Evolutionary conservation across 441 rosid species (phyloP).

Genomic region (Erodium trifolium): DNA sequence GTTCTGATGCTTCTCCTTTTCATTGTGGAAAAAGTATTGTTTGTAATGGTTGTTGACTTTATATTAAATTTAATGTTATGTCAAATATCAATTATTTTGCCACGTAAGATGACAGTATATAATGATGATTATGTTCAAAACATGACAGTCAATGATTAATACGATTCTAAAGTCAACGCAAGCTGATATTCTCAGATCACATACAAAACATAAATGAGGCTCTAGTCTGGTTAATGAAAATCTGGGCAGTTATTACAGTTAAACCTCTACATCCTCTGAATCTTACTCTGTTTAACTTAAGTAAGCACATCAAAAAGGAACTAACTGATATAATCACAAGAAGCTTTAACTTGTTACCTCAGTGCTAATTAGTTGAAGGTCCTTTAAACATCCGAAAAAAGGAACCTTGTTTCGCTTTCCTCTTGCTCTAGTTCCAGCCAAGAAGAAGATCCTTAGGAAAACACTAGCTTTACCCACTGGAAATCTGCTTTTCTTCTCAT

Average conservation of each 20-base stretch:
- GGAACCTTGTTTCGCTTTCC: constrained; percentile 47
- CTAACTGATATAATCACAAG: background rate
- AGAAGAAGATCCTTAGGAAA: constrained; percentile 59
- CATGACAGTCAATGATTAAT: too few relatives aligned
- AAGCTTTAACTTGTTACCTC: constrained; percentile 10
- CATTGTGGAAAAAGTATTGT: too few relatives aligned
- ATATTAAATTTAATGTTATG: background rate
- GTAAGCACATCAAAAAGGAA: background rate
- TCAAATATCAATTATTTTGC: background rate
- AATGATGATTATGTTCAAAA: too few relatives aligned
- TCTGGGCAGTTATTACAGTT: background rate
- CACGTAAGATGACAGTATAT: too few relatives aligned
- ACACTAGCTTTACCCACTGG: constrained; percentile 50
- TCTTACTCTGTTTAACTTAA: background rate
- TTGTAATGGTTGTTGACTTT: background rate
- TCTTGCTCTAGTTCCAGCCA: constrained; percentile 39
- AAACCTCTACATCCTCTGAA: background rate
- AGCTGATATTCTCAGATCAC: too few relatives aligned
- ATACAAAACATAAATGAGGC: background rate
- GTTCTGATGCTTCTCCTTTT: too few relatives aligned
- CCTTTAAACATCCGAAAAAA: constrained; percentile 62
- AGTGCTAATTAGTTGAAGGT: constrained; percentile 31
- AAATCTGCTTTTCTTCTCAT: constrained; percentile 49
- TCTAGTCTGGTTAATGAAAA: background rate
- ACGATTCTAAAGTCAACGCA: too few relatives aligned